Evolutionary conservation across 805 yeast species (phyloP), one percentile per base, ranked within the genome.

Genomic region (Blastobotrys terrestris): DNA sequence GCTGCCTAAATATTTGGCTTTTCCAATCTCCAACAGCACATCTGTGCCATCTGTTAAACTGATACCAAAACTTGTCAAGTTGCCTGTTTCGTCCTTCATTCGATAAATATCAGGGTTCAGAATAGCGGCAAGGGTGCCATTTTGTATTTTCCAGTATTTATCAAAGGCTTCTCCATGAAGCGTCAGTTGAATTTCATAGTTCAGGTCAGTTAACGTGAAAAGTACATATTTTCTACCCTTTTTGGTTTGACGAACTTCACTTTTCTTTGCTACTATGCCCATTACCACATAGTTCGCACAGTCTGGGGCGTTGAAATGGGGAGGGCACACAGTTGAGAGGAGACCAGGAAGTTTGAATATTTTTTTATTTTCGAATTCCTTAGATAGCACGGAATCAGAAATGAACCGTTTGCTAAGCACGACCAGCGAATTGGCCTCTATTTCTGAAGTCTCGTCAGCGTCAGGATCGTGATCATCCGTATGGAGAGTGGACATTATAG

Each of bases 231-330:
- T 84, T 13, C 73, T 69, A n/a, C 72, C 56, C 49, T 55, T 46
- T 26, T 58, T 60, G 45, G 63, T 64, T 31, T 69, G 65, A 56
- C 75, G 73, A 2, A 84, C 74, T 5, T 73, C 78, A 3, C 81
- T 71, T 61, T 89, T 89, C 18, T 65, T 62, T 3, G 80, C 70
- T 0, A 91, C 72, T 2, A 87, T 73, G 0, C 95, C 97, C n/a
- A 84, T 61, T 1, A 83, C 77, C n/a, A 84, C 83, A 85, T 89
- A 90, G 63, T 91, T 90, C 2, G 84, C 68, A 60, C 84, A 83
- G 1, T 70, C 68, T 0, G 96, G 96, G 46, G 85, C 85, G 3
- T 68, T 64, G 62, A 78, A 90, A 18, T 78, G 72, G 0, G 96
- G 94, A 1, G 94, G 84, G 26, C 65, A 58, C 1, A 90, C 81